phyloP scores from a whole-genome alignment of 208 protist species.

The Entamoeba dispar region DNA sequence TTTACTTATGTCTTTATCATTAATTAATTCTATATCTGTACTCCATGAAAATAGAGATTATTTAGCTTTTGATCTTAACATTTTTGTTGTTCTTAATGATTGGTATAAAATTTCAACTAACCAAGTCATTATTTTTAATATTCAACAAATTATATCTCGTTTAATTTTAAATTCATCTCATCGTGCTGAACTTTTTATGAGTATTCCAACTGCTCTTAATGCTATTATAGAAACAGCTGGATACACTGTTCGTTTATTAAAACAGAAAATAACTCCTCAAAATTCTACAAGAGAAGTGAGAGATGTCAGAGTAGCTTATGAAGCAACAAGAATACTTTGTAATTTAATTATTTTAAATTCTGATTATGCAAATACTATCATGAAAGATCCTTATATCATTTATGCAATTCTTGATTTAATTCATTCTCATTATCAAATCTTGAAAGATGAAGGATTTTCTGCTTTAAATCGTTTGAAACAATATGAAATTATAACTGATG shows the following conservation, averaged over 20 bases:
- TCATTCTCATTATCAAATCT: not conserved
- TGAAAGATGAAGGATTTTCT: not conserved
- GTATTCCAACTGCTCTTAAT: not conserved
- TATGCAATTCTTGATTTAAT: not conserved
- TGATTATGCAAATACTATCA: not conserved
- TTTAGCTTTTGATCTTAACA: not conserved
- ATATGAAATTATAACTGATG: no score
- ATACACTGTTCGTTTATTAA: not conserved
- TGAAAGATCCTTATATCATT: not conserved
- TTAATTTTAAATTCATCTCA: not conserved
- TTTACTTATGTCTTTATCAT: not conserved
- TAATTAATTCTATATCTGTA: not conserved
- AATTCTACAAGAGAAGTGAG: not conserved
- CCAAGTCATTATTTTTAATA: not conserved
- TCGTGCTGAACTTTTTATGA: not conserved
- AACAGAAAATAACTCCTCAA: not conserved
- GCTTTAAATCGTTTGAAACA: not conserved
- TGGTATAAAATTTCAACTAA: not conserved
- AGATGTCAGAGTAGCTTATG: not conserved
- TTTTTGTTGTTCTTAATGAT: not conserved
- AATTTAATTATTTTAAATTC: not conserved
- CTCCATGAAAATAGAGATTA: not conserved
- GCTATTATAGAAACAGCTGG: not conserved
- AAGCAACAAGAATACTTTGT: not conserved
- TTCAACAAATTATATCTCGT: not conserved